A percentile compares a stretch with the other conserved stretches of the same genome.
phyloP scores from a whole-genome alignment of 352 stramenopile genomes.

The Globisporangium lucens region DNA sequence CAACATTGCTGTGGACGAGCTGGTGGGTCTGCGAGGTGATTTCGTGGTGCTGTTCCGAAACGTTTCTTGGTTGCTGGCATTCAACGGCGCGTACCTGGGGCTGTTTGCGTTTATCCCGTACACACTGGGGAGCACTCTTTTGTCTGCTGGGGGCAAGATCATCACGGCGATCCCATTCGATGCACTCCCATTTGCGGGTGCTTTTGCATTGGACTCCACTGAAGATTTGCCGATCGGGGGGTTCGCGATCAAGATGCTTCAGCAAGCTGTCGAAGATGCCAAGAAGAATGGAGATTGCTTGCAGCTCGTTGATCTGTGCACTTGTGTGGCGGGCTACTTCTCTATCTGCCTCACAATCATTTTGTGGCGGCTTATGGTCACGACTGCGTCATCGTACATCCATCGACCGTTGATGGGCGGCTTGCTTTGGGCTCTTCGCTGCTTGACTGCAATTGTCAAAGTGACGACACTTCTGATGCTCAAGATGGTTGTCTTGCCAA shows the following conservation, averaged over 20 bases:
- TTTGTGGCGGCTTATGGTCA: constrained; percentile 83
- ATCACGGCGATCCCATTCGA: constrained; percentile 42
- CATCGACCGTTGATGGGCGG: constrained; percentile 79
- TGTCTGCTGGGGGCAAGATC: constrained; percentile 71
- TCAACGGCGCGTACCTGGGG: constrained; percentile 96
- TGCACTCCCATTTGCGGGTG: constrained; percentile 20
- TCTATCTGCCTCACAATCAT: constrained; percentile 85
- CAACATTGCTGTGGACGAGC: constrained; percentile 95
- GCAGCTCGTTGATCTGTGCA: constrained; percentile 83
- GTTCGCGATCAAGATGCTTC: constrained; percentile 55
- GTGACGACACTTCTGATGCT: constrained; percentile 94
- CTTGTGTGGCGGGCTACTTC: constrained; percentile 72
- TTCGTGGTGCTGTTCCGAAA: constrained; percentile 94
- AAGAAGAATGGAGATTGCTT: constrained; percentile 74
- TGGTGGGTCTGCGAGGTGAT: constrained; percentile 95
- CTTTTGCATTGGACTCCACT: constrained; percentile 18
- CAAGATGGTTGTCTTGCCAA: constrained; percentile 97
- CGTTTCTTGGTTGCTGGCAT: constrained; percentile 95
- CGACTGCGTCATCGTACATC: constrained; percentile 79
- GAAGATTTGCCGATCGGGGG: constrained; percentile 25
- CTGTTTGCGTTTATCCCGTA: constrained; percentile 96
- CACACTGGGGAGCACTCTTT: constrained; percentile 89
- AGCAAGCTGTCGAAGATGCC: constrained; percentile 50
- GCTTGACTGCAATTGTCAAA: constrained; percentile 89
- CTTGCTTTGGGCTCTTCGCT: constrained; percentile 75